These are phyloP conservation scores for Pezicula radicicola DNA, from an alignment of 2,329 filamentous ascomycete genomes.

Conservation along the genomic window DNA sequence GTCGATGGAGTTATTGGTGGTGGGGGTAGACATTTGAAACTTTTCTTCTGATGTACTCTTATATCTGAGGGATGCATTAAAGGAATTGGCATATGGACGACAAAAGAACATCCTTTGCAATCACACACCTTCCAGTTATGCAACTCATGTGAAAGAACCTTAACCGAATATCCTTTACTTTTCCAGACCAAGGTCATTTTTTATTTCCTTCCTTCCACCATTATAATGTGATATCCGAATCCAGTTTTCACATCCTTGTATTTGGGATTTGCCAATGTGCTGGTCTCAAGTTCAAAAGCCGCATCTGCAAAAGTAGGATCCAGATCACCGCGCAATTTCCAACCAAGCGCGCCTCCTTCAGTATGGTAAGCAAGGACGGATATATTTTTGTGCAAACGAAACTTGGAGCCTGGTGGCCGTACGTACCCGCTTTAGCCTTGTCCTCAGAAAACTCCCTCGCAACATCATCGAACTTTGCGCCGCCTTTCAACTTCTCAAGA, in stretches of 20 bases:
- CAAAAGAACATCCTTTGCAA: constrained; percentile 2
- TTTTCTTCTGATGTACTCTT: constrained; percentile 28
- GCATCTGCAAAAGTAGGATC: constrained; percentile 69
- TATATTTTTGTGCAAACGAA: constrained; percentile 6
- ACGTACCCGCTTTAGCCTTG: constrained; percentile 63
- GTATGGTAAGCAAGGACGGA: constrained; percentile 1
- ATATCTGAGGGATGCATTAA: constrained; percentile 22
- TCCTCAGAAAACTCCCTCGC: constrained; percentile 73
- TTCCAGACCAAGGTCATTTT: neutral
- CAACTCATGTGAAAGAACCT: neutral
- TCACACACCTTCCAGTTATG: neutral
- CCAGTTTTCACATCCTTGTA: constrained; percentile 69
- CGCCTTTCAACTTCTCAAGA: constrained; percentile 61
- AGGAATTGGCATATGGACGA: constrained; percentile 26
- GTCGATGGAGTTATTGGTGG: constrained; percentile 22
- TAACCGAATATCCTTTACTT: constrained; percentile 1
- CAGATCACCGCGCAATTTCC: constrained; percentile 67
- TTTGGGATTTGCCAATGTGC: constrained; percentile 61
- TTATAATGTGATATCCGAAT: constrained; percentile 78
- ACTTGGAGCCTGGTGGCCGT: constrained; percentile 4
- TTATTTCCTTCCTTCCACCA: constrained; percentile 50
- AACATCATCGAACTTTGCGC: constrained; percentile 72
- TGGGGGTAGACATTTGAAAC: constrained; percentile 25
- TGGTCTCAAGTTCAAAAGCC: constrained; percentile 66
- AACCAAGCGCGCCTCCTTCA: constrained; percentile 66